Percentiles rank a stretch among this genome's conserved stretches.
These are phyloP conservation scores for Scutellaria baicalensis DNA, from an alignment of 257 asterid species.

Conservation along the genomic window DNA sequence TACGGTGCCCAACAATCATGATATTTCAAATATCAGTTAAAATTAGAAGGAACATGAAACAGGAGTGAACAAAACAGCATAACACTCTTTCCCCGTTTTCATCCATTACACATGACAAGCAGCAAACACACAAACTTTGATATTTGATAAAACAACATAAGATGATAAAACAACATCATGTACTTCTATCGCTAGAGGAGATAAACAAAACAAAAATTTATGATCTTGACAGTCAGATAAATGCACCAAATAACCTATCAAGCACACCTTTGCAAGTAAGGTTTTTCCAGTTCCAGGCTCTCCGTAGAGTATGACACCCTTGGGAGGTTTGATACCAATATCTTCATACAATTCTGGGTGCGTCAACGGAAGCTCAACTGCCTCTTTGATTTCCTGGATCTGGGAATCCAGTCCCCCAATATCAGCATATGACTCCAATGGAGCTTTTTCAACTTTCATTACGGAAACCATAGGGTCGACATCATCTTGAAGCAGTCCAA, in stretches of 20 bases:
- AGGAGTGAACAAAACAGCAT: not conserved
- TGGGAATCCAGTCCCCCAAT: constrained; percentile 61
- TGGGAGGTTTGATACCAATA: constrained; percentile 79
- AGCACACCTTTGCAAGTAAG: constrained; percentile 83
- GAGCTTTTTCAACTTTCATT: constrained; percentile 98
- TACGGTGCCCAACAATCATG: not conserved
- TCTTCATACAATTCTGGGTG: constrained; percentile 71
- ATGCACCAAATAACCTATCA: not conserved
- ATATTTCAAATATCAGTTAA: not conserved
- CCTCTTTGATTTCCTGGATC: constrained; percentile 66
- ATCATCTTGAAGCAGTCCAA: constrained; percentile 92
- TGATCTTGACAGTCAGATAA: not conserved
- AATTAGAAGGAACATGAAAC: not conserved
- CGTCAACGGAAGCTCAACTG: constrained; percentile 55
- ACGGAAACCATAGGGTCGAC: constrained; percentile 97
- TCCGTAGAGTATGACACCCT: constrained; percentile 88
- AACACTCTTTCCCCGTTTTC: not conserved
- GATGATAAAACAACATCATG: not conserved
- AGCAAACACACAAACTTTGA: not conserved
- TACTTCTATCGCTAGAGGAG: not conserved
- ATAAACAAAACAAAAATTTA: not conserved
- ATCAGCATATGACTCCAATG: constrained; percentile 89
- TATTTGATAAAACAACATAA: not conserved
- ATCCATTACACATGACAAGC: not conserved
- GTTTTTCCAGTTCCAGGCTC: constrained; percentile 98